These are phyloP conservation scores for Trifolium pratense DNA, from an alignment of 306 rosid species.

Conservation along the genomic window DNA sequence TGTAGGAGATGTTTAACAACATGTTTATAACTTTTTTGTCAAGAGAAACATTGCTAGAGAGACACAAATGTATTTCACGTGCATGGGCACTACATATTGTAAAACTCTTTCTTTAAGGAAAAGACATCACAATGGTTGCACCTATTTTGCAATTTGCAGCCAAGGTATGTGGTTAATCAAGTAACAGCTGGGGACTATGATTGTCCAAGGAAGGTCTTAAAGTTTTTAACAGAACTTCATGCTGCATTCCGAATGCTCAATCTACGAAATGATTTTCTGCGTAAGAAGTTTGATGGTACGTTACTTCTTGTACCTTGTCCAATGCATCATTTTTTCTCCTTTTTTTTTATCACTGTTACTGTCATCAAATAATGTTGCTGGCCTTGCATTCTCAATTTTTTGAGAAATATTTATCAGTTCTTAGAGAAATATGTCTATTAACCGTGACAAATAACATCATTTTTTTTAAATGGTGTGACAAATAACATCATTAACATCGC, in stretches of 20 bases:
- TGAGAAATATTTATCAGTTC: conserved; percentile 4
- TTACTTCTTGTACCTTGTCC: conserved; percentile 13
- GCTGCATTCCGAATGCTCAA: conserved; percentile 93
- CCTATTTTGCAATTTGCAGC: conserved; percentile 60
- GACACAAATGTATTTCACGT: background rate
- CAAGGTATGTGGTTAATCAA: conserved; percentile 95
- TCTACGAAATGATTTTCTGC: conserved; percentile 91
- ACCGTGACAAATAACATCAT: background rate
- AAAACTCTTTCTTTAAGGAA: conserved; percentile 22
- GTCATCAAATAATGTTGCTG: conserved; percentile 15
- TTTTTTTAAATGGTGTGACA: too few relatives aligned
- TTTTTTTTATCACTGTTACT: background rate
- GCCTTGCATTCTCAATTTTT: conserved; percentile 23
- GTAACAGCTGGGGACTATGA: conserved; percentile 95
- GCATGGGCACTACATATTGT: conserved; percentile 1
- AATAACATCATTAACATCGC: background rate
- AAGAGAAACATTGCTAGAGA: conserved; percentile 15
- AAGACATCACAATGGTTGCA: conserved; percentile 6
- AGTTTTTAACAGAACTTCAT: conserved; percentile 90
- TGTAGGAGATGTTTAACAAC: conserved; percentile 10
- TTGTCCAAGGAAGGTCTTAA: conserved; percentile 89
- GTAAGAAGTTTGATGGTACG: conserved; percentile 92
- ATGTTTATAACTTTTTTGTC: conserved; percentile 9
- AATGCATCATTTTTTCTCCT: background rate
- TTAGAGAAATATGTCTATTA: conserved; percentile 10